Evolutionary conservation across 768 basidiomycete genomes (phyloP), one percentile per base, ranked within the genome.

Genomic region (Mycena olivaceomarginata): DNA sequence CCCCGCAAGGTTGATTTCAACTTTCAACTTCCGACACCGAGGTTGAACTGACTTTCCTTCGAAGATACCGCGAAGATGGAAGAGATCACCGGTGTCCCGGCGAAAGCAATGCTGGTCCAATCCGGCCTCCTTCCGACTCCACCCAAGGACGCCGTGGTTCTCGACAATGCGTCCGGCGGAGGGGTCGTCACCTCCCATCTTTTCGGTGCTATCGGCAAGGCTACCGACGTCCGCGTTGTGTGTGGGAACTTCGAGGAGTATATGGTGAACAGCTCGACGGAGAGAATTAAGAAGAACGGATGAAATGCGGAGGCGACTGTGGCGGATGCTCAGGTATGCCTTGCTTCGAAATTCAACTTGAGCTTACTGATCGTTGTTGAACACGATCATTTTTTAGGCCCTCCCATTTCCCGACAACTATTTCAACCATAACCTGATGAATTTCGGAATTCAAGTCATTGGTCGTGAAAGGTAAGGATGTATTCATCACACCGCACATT

Each of bases 271-370:
- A 63, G 48, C 12, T 39, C 71, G 7, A 59, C 20, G 20, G 71
- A 68, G 66, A 57, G 57, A 43, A 77, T 77, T 37, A 67, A 67
- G 48, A 18, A 6, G 1, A 68, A 77, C 16, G 76, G 70, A n/a
- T 72, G 76, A 71, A 69, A 65, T 41, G 76, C 60, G 1, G 76
- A 77, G 16, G 70, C 71, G 20, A 18, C 16, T 4, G 37, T 73
- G 25, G 76, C 51, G 1, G 76, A 77, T 48, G 76, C 76, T 22
- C 76, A 69, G 71, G 76, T 77, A 56, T 22, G 31, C 31, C 31
- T 31, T 31, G 4, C 31, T 31, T 31, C 31, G 31, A 31, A 31
- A 31, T 31, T 31, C 31, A 31, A 31, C 31, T 31, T 31, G 31
- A 31, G 31, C 31, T 31, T 31, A 31, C 31, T 31, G 31, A 31